Conservation (phyloP, 2,329 filamentous ascomycete species). For the Diaporthe helianthi region DNA sequence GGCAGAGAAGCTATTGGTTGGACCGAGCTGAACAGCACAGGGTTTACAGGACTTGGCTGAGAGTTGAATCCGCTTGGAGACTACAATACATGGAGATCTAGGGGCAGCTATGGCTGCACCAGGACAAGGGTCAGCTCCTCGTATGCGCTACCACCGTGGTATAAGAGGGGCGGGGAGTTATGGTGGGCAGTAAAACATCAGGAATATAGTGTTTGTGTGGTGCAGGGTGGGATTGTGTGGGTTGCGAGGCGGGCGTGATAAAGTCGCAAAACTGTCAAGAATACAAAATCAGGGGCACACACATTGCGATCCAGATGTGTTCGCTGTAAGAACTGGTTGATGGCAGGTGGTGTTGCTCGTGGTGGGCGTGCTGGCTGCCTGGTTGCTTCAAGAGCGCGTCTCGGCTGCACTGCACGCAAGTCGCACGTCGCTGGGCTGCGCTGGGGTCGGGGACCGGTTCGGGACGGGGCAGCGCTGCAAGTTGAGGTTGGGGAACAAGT, state of each 20-base stretch:
- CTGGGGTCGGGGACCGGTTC: not conserved
- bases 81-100: not conserved
- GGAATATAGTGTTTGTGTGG: not conserved
- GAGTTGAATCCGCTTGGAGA: not conserved
- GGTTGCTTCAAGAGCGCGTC: constrained; percentile 16
- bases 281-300: not conserved
- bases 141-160: not conserved
- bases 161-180: not conserved
- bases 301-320: constrained; percentile 21
- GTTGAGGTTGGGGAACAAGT: constrained; percentile 6
- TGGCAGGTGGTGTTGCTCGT: constrained; percentile 20
- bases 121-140: not conserved
- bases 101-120: not conserved
- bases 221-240: not conserved
- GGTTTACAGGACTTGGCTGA: not conserved
- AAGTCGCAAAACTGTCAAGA: not conserved
- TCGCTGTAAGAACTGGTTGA: not conserved
- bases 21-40: not conserved
- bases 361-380: constrained; percentile 38
- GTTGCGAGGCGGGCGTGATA: not conserved
- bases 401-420: constrained; percentile 9
- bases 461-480: constrained; percentile 17
- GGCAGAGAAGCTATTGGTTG: not conserved
- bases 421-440: constrained; percentile 11
- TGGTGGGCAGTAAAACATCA: constrained; percentile 12